Base-by-base conservation (phyloP, 768 basidiomycete species). In the Cubamyces lactineus region DNA sequence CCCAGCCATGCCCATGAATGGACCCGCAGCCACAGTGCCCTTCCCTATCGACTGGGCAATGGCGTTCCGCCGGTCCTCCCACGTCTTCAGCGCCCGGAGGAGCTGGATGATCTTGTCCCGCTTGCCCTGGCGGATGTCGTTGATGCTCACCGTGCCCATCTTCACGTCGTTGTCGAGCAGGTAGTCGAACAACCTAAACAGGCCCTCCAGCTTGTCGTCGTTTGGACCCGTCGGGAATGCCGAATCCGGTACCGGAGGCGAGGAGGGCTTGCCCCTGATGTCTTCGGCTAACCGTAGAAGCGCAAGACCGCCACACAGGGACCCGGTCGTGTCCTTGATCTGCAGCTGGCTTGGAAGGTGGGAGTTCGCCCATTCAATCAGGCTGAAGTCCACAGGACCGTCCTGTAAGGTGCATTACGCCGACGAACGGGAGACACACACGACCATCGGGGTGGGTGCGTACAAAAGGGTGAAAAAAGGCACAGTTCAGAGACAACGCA, bases 91-190 rank as follows among this genome's bases (percentile, higher is more conserved):
- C 40, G 90, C 89, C 67, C 80, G 85, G 68, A 98, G 72, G 38
- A 98, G 77, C 72, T 94, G 89, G 4, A 88, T 67, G 62, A 96
- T 84, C 78, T 92, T 95, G 47, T 90, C 88, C 50, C 86, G 79
- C 71, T 89, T 92, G 30, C 91, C 92, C 63, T 86, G 84, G 53
- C 92, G 81, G 38, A 98, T 82, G 74, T 98, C 96, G 71, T 96
- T 96, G 76, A 97, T 96, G 68, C 91, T 94, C 34, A 98, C 89
- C 63, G 87, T 85, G 9, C 91, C 95, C 80, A 96, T 92, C 76
- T 90, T 89, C 59, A 96, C 87, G 51, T 94, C 94, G 62, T 94
- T 92, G 68, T 96, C 94, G 49, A 98, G 82, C 57, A 97, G 75
- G 75, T 93, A 95, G 75, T 98, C 96, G 75, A 97, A 96, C 57